phyloP scores from a whole-genome alignment of 805 yeast genomes.

The Saccharomycopsis javanensis region DNA sequence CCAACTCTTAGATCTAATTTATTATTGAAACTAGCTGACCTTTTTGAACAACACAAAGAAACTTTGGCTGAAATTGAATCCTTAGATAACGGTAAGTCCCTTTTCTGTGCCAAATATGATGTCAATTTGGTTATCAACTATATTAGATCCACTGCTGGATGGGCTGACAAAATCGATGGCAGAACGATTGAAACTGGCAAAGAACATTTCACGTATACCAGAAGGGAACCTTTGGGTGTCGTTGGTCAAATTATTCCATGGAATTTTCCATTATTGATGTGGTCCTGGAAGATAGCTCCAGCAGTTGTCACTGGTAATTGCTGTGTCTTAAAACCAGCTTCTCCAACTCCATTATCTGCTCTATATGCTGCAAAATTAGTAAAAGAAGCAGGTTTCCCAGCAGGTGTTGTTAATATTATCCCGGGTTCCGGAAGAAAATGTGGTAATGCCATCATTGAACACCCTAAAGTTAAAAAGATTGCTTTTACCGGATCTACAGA shows the following conservation, averaged over 20 bases:
- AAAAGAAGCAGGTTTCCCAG: constrained; percentile 52
- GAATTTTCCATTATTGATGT: constrained; percentile 64
- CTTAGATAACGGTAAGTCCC: constrained; percentile 45
- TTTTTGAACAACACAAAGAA: constrained; percentile 39
- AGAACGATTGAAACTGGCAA: constrained; percentile 40
- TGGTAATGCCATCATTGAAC: constrained; percentile 50
- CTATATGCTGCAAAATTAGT: constrained; percentile 43
- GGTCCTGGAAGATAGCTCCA: constrained; percentile 62
- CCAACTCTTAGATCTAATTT: constrained; percentile 35
- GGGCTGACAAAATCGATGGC: constrained; percentile 44
- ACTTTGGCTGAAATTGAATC: constrained; percentile 41
- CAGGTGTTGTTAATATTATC: constrained; percentile 53
- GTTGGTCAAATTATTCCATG: constrained; percentile 67
- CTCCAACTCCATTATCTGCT: constrained; percentile 59
- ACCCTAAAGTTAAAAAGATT: constrained; percentile 53
- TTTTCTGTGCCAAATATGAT: constrained; percentile 39
- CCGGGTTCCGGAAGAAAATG: constrained; percentile 54
- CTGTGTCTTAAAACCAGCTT: constrained; percentile 54
- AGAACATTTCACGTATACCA: constrained; percentile 43
- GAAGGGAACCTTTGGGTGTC: constrained; percentile 59
- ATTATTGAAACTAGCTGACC: constrained; percentile 39
- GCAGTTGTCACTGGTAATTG: constrained; percentile 61
- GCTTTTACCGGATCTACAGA: constrained; percentile 96
- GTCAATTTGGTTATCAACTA: constrained; percentile 37
- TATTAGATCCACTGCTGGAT: constrained; percentile 45